Conservation (phyloP, 2,329 filamentous ascomycete genomes). For the Phaeosphaeria sp. region DNA sequence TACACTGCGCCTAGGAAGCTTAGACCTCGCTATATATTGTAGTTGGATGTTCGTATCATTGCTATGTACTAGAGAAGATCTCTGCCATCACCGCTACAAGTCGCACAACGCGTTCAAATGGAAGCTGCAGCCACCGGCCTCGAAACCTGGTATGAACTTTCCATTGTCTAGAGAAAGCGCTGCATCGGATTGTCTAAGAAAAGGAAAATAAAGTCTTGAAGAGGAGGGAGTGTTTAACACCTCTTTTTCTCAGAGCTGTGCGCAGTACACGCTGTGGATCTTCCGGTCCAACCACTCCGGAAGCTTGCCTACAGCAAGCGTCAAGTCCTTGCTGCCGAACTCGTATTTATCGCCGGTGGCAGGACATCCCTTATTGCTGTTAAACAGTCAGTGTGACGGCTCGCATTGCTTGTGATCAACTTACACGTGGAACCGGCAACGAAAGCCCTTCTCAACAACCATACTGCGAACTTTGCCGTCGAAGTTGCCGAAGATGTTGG, state of each 20-base stretch:
- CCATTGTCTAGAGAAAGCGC: not conserved
- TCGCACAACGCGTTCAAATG: no score
- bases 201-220: not conserved
- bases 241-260: not conserved
- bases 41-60: not conserved
- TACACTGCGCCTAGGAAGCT: not conserved
- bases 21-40: not conserved
- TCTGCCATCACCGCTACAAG: no score
- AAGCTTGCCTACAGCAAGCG: not conserved
- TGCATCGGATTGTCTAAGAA: not conserved
- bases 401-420: not conserved
- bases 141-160: not conserved
- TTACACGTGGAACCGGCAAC: slow-evolving; percentile 30
- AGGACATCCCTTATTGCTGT: slow-evolving; percentile 4
- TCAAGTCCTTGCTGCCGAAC: slow-evolving; percentile 2
- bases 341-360: slow-evolving; percentile 2
- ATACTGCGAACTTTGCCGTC: slow-evolving; percentile 22
- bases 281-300: not conserved
- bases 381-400: not conserved
- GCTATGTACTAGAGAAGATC: no score
- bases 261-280: slow-evolving; percentile 5
- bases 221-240: not conserved
- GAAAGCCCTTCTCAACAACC: slow-evolving; percentile 16
- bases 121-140: no score
- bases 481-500: slow-evolving; percentile 26